phyloP scores from a whole-genome alignment of 768 basidiomycete species.

The Lactarius hengduanensis region DNA sequence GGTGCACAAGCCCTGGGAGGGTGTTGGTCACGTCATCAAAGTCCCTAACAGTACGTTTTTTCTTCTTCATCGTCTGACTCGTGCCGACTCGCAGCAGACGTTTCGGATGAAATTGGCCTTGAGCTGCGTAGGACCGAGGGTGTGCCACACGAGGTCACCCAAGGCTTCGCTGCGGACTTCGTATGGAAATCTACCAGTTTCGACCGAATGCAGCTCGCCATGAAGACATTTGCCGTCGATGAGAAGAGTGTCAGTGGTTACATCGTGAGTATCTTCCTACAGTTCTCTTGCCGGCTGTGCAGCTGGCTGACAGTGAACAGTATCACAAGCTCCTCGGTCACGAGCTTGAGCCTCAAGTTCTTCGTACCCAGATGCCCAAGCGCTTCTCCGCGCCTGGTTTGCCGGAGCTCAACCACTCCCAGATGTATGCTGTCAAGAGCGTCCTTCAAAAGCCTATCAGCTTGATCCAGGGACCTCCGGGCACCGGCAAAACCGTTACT shows the following conservation, averaged over 20 bases:
- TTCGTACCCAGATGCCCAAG: conserved; percentile 93
- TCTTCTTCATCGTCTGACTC: background rate
- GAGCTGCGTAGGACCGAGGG: conserved; percentile 90
- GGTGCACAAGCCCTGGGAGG: conserved; percentile 93
- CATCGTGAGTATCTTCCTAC: conserved; percentile 60
- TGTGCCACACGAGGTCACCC: conserved; percentile 90
- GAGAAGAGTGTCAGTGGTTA: conserved; percentile 99
- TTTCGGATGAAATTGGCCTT: conserved; percentile 96
- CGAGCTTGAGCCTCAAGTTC: conserved; percentile 91
- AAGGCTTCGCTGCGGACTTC: conserved; percentile 96
- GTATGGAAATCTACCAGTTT: conserved; percentile 99
- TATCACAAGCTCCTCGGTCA: conserved; percentile 99
- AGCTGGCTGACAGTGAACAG: conserved; percentile 40
- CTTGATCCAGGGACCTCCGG: conserved; percentile 97
- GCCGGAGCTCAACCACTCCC: conserved; percentile 97
- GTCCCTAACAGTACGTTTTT: conserved; percentile 88
- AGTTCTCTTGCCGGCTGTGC: background rate
- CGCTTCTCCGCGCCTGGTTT: conserved; percentile 96
- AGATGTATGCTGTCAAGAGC: conserved; percentile 99
- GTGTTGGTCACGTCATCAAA: conserved; percentile 97
- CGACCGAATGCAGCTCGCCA: conserved; percentile 98
- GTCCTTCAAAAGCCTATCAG: conserved; percentile 97
- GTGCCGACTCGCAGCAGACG: conserved; percentile 54
- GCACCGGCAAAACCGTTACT: conserved; percentile 98
- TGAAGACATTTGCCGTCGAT: conserved; percentile 99